A percentile compares a stretch with the other conserved stretches of the same genome.
These are phyloP conservation scores for Suaeda aralocaspica DNA, from an alignment of 148 eudicot genomes.

Conservation along the genomic window DNA sequence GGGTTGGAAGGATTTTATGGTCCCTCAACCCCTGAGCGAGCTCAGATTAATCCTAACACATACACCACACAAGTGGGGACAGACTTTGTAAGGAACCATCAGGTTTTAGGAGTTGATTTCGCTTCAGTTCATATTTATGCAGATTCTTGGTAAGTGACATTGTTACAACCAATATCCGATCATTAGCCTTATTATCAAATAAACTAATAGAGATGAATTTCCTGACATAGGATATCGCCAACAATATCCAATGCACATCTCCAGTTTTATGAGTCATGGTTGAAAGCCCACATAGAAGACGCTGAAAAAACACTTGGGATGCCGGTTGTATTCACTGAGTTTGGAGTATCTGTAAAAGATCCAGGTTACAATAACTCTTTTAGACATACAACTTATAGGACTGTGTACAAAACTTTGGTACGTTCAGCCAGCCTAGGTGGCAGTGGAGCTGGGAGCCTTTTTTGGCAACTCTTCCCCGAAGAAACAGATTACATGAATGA, in stretches of 20 bases:
- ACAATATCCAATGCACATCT: conserved; percentile 43
- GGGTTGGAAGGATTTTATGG: conserved; percentile 90
- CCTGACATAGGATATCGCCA: conserved; percentile 49
- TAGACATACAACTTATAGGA: conserved; percentile 40
- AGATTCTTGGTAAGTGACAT: conserved; percentile 57
- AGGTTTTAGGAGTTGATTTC: conserved; percentile 77
- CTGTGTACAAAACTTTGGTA: conserved; percentile 43
- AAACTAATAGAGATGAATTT: conserved; percentile 4
- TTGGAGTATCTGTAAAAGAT: conserved; percentile 65
- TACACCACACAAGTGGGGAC: conserved; percentile 68
- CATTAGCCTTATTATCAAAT: no score
- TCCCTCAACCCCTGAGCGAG: conserved; percentile 56
- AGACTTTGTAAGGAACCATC: conserved; percentile 76
- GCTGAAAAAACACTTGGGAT: conserved; percentile 57
- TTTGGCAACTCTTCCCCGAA: conserved; percentile 87
- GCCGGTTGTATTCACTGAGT: conserved; percentile 69
- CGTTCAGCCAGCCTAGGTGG: conserved; percentile 73
- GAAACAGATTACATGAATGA: conserved; percentile 70
- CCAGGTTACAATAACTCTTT: conserved; percentile 56
- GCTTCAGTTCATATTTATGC: conserved; percentile 82
- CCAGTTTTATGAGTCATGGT: conserved; percentile 63
- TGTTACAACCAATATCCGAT: neutral
- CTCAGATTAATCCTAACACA: conserved; percentile 56
- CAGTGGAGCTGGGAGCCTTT: conserved; percentile 63
- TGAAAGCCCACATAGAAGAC: conserved; percentile 77